Percentiles rank a stretch among this genome's conserved stretches.
These are phyloP conservation scores for Chrysoporthe puriensis DNA, from an alignment of 2,329 filamentous ascomycete genomes.

Conservation along the genomic window DNA sequence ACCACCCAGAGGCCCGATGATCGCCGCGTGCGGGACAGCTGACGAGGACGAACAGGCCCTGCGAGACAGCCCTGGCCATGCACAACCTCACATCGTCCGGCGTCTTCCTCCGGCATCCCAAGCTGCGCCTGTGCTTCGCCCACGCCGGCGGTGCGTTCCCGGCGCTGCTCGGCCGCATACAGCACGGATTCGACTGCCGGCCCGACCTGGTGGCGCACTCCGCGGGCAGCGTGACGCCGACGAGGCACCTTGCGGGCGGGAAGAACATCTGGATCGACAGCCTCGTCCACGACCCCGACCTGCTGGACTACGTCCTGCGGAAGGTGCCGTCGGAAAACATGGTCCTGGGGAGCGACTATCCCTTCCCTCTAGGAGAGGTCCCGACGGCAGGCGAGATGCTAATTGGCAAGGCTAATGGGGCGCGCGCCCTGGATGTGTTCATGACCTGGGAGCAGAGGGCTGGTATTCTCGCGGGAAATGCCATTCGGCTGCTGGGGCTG, in stretches of 20 bases:
- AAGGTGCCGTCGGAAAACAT: conserved; percentile 39
- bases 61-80: conserved; percentile 41
- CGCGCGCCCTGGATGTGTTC: conserved; percentile 32
- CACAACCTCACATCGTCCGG: conserved; percentile 39
- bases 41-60: conserved; percentile 31
- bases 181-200: conserved; percentile 41
- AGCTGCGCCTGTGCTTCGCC: conserved; percentile 40
- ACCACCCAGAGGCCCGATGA: not conserved
- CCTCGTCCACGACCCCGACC: conserved; percentile 40
- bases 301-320: conserved; percentile 39
- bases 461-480: conserved; percentile 38
- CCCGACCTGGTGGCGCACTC: conserved; percentile 40
- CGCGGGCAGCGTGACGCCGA: conserved; percentile 37
- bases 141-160: conserved; percentile 43
- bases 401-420: conserved; percentile 31
- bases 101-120: conserved; percentile 37
- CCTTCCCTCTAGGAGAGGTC: conserved; percentile 41
- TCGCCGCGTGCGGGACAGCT: not conserved
- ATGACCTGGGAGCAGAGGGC: conserved; percentile 39
- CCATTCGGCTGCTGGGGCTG: conserved; percentile 39
- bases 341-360: conserved; percentile 42
- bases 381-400: conserved; percentile 41
- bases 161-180: conserved; percentile 40
- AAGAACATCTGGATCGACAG: conserved; percentile 41
- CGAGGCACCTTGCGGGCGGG: conserved; percentile 35